These are phyloP conservation scores for Trametes cinnabarina DNA, from an alignment of 768 basidiomycete species.

Conservation along the genomic window DNA sequence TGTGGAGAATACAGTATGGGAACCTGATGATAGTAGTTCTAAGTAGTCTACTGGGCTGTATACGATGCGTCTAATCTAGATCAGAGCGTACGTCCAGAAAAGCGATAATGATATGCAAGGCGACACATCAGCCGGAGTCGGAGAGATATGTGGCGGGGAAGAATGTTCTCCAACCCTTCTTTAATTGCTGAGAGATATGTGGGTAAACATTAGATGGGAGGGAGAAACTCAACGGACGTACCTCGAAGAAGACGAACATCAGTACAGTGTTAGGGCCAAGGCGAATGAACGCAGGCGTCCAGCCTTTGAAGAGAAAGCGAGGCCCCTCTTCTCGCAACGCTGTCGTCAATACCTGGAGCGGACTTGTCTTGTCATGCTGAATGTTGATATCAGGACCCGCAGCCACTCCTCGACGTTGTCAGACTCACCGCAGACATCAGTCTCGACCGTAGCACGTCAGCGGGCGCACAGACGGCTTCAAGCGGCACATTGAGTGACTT, in stretches of 20 bases:
- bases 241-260: constrained; percentile 85
- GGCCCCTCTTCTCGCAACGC: constrained; percentile 74
- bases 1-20: neutral
- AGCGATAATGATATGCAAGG: constrained; percentile 15
- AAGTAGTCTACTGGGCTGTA: constrained; percentile 11
- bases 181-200: constrained; percentile 60
- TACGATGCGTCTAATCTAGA: constrained; percentile 15
- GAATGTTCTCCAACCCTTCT: constrained; percentile 51
- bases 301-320: constrained; percentile 81
- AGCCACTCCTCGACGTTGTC: neutral
- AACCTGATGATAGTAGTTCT: constrained; percentile 5
- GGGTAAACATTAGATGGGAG: neutral
- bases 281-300: constrained; percentile 85
- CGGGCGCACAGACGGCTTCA: constrained; percentile 74
- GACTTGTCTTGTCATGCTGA: constrained; percentile 51
- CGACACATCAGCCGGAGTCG: constrained; percentile 1
- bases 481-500: neutral
- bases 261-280: constrained; percentile 82
- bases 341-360: constrained; percentile 50
- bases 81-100: constrained; percentile 2
- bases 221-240: constrained; percentile 27
- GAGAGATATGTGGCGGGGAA: constrained; percentile 19
- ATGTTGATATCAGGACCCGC: constrained; percentile 2
- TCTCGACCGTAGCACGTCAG: constrained; percentile 72
- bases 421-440: constrained; percentile 69